Conservation (phyloP, 169 alveolate genomes). For the Plasmodium malariae region DNA sequence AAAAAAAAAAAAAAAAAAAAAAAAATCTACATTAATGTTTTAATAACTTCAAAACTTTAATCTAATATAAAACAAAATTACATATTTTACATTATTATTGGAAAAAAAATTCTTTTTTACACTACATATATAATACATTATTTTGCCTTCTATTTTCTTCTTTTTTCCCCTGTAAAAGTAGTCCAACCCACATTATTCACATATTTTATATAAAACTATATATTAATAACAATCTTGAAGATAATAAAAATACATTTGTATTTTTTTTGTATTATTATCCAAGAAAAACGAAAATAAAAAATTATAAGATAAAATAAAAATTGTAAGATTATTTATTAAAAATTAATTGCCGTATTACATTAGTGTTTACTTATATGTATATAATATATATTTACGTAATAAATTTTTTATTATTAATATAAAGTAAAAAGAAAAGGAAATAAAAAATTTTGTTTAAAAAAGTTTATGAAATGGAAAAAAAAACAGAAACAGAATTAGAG, state of each 20-base stretch:
- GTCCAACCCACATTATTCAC: background rate
- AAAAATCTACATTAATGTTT: background rate
- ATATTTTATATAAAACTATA: no score
- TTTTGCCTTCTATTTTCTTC: background rate
- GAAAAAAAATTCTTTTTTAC: conserved; percentile 5
- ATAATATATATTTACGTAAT: no score
- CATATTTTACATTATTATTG: conserved; percentile 10
- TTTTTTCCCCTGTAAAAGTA: background rate
- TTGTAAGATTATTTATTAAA: no score
- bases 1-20: conserved; percentile 20
- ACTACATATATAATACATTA: background rate
- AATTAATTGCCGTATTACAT: no score
- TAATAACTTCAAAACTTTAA: conserved; percentile 13
- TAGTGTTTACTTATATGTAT: no score
- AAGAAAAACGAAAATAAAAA: background rate
- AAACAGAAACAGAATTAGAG: background rate
- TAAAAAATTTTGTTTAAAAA: no score
- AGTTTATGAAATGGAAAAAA: no score
- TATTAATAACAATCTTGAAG: background rate
- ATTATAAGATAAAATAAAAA: background rate
- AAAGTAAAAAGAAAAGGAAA: no score
- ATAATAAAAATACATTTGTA: no score
- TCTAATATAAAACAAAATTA: conserved; percentile 26
- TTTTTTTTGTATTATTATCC: background rate
- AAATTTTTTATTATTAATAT: no score